Base-by-base conservation (phyloP, 805 yeast species). In the Kodamaea laetipori region DNA sequence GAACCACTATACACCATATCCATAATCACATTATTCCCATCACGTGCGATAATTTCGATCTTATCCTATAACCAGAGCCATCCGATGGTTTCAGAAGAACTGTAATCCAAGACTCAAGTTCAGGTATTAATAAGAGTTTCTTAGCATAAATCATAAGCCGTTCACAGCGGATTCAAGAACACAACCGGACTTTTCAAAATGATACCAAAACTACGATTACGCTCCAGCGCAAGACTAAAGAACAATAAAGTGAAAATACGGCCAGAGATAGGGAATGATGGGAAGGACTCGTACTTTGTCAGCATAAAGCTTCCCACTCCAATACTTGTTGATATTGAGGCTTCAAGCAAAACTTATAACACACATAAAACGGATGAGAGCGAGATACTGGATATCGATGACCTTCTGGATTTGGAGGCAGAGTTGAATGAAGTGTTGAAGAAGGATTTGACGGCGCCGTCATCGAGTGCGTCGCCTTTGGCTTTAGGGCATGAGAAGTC, bases 131-230 rank as follows among this genome's bases (percentile, higher is more conserved):
- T 8, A 8, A 21, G 24, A 21, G 8, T 8, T 21, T 6, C 8
- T 21, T 8, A 21, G 24, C 24, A 21, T 6, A 21, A 21, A 21
- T 21, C 24, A 21, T 21, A 21, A 6, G 24, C 19, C 6, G 19
- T 11, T 30, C n/a, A 9, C 15, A 3, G 18, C 15, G 31, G n/a
- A 8, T 11, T 3, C 15, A 30, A 30, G 9, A 30, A n/a, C 18
- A 4, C 17, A 13, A 6, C 19, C 9, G 9, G 19, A 15, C 32
- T 15, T 30, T 30, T 13, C 11, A 30, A 15, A 30, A 30, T 30
- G 34, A 43, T 43, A n/a, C 45, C 47, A 10, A 47, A 43, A 23
- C 45, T 47, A 37, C 50, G 50, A 24, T 35, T 47, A 26, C 31
- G 47, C 17, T 21, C 24, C 24, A 41, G 43, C 8, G 35, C 47